These are phyloP conservation scores for Brettanomyces naardenensis DNA, from an alignment of 805 yeast genomes.

Conservation along the genomic window DNA sequence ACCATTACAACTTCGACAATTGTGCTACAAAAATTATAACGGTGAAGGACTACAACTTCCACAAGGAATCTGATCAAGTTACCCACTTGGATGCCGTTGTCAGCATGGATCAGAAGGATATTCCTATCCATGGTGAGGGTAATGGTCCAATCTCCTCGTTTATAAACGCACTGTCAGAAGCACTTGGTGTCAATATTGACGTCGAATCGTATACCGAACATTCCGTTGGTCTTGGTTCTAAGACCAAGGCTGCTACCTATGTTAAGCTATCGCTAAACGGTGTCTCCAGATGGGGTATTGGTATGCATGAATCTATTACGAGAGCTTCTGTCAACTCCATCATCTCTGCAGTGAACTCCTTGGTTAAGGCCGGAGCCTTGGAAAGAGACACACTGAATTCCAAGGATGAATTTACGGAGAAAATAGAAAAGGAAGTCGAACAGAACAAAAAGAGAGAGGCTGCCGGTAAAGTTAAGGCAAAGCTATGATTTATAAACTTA, in stretches of 20 bases:
- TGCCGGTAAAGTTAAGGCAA: background rate
- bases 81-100: constrained; percentile 37
- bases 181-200: constrained; percentile 46
- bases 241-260: constrained; percentile 68
- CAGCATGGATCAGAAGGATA: constrained; percentile 21
- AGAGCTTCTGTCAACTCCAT: constrained; percentile 73
- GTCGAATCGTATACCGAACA: constrained; percentile 66
- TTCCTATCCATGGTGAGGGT: constrained; percentile 49
- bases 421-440: background rate
- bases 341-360: constrained; percentile 50
- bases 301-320: constrained; percentile 83
- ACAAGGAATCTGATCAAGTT: constrained; percentile 29
- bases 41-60: constrained; percentile 34
- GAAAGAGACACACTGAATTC: constrained; percentile 1
- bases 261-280: constrained; percentile 30
- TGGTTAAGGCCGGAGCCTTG: constrained; percentile 4
- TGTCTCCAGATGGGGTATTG: constrained; percentile 73
- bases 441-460: too few relatives aligned
- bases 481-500: background rate
- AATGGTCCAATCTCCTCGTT: constrained; percentile 77
- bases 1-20: constrained; percentile 43
- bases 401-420: background rate
- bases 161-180: constrained; percentile 51
- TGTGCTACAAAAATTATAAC: constrained; percentile 26
- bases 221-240: constrained; percentile 63